These are phyloP conservation scores for Coemansia sp. DNA, from an alignment of 192 early-diverging fungal genomes.

Conservation along the genomic window DNA sequence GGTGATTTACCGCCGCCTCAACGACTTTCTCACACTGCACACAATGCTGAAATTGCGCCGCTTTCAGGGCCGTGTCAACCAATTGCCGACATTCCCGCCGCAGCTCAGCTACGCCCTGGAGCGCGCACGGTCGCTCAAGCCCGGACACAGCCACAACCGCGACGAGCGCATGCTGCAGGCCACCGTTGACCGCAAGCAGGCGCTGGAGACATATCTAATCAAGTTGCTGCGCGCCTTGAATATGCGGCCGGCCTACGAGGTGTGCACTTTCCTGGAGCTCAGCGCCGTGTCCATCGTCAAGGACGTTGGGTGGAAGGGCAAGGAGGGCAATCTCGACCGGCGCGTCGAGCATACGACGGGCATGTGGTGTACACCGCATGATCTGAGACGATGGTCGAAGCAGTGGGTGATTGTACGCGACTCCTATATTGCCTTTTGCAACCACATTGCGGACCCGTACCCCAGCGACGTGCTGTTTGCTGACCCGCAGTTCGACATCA, in stretches of 20 bases:
- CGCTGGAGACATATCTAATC: constrained; percentile 63
- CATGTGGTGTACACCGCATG: constrained; percentile 51
- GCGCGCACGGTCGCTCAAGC: constrained; percentile 36
- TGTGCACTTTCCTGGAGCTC: constrained; percentile 77
- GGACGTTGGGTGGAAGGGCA: constrained; percentile 85
- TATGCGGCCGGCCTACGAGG: constrained; percentile 64
- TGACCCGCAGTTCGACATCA: constrained; percentile 53
- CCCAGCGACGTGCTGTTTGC: constrained; percentile 55
- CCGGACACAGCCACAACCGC: constrained; percentile 19
- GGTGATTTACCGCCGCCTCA: constrained; percentile 64
- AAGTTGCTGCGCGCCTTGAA: constrained; percentile 59
- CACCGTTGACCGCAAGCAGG: constrained; percentile 54
- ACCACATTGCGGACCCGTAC: constrained; percentile 51
- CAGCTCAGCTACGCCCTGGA: constrained; percentile 47
- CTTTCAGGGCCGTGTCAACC: constrained; percentile 49
- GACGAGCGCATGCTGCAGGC: constrained; percentile 38
- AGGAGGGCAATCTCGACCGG: constrained; percentile 72
- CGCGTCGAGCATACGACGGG: constrained; percentile 58
- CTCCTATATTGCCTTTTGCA: constrained; percentile 60
- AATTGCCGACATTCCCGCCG: constrained; percentile 48
- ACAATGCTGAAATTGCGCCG: constrained; percentile 56
- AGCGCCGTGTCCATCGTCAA: constrained; percentile 70
- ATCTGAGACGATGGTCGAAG: constrained; percentile 57
- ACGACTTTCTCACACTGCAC: constrained; percentile 70
- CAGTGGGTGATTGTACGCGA: constrained; percentile 78